Conservation (phyloP, 1,284 basidiomycete genomes). For the Leccinum solheimii region DNA sequence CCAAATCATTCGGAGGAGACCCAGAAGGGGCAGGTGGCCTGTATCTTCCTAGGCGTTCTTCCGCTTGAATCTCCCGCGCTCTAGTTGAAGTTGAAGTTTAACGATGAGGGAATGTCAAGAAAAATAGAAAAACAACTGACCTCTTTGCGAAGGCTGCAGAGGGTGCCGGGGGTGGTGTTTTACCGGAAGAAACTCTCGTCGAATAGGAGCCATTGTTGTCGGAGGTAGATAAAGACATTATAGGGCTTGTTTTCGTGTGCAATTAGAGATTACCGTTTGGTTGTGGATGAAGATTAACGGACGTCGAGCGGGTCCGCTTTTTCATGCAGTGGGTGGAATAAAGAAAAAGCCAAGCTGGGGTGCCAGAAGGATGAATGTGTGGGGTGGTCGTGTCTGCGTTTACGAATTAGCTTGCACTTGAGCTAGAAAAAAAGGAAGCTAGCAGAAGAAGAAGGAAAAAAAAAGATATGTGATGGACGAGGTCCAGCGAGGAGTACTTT, state of each 20-base stretch:
- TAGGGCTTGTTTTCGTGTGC: constrained; percentile 61
- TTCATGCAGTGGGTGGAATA: constrained; percentile 34
- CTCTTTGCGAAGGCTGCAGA: constrained; percentile 87
- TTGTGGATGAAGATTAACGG: constrained; percentile 48
- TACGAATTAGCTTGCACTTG: constrained; percentile 37
- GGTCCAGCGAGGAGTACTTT: constrained; percentile 37
- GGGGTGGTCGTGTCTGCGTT: constrained; percentile 33
- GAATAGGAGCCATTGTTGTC: constrained; percentile 77
- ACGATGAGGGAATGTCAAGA: constrained; percentile 16
- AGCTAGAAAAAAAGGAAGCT: constrained; percentile 19
- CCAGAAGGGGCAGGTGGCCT: constrained; percentile 76
- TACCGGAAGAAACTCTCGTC: constrained; percentile 76
- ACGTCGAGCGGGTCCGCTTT: constrained; percentile 31
- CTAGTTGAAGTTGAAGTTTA: constrained; percentile 40
- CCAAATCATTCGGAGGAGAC: constrained; percentile 68
- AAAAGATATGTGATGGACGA: constrained; percentile 35
- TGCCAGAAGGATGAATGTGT: constrained; percentile 23
- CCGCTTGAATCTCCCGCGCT: constrained; percentile 78
- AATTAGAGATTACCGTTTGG: constrained; percentile 78
- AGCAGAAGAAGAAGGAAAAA: constrained; percentile 25
- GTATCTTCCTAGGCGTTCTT: constrained; percentile 71
- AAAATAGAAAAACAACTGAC: constrained; percentile 39
- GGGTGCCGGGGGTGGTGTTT: constrained; percentile 86
- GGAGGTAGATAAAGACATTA: constrained; percentile 85
- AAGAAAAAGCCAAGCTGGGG: constrained; percentile 21